A percentile compares a stretch with the other conserved stretches of the same genome.
Evolutionary conservation across 345 rosid genomes (phyloP).

Genomic region (Boechera retrofracta): DNA sequence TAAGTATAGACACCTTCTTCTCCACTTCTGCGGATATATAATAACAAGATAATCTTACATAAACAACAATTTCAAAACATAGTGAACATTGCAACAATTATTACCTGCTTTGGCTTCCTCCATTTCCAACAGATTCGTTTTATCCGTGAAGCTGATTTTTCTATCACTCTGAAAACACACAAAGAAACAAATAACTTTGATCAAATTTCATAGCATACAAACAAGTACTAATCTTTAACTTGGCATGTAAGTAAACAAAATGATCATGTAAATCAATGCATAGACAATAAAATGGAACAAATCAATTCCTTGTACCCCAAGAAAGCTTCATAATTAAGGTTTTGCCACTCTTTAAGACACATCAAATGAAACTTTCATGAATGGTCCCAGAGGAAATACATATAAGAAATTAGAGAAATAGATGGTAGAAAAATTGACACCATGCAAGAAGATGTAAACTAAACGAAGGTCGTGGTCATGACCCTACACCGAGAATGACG

Average conservation of each 20-base stretch:
- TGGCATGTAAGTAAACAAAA: background rate
- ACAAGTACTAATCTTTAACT: background rate
- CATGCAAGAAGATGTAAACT: constrained; percentile 22
- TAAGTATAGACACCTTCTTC: constrained; percentile 52
- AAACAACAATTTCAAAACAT: background rate
- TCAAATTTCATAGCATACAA: background rate
- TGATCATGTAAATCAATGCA: too few species aligned
- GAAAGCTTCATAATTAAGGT: background rate
- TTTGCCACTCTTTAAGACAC: background rate
- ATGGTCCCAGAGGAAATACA: background rate
- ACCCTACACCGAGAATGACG: constrained; percentile 10
- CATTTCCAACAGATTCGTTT: constrained; percentile 39
- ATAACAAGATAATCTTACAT: background rate
- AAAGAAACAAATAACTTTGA: background rate
- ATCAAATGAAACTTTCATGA: background rate
- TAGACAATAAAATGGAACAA: too few species aligned
- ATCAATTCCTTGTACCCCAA: background rate
- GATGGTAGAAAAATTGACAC: background rate
- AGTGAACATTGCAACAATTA: background rate
- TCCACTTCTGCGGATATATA: constrained; percentile 53
- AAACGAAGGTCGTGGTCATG: constrained; percentile 26
- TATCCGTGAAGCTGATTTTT: background rate
- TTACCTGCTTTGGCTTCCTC: constrained; percentile 58
- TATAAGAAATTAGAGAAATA: background rate
- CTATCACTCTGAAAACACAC: background rate